Evolutionary conservation across 1,139 yeast genomes (phyloP), one percentile per base, ranked within the genome.

Genomic region (Scheffersomyces cryptocercus): DNA sequence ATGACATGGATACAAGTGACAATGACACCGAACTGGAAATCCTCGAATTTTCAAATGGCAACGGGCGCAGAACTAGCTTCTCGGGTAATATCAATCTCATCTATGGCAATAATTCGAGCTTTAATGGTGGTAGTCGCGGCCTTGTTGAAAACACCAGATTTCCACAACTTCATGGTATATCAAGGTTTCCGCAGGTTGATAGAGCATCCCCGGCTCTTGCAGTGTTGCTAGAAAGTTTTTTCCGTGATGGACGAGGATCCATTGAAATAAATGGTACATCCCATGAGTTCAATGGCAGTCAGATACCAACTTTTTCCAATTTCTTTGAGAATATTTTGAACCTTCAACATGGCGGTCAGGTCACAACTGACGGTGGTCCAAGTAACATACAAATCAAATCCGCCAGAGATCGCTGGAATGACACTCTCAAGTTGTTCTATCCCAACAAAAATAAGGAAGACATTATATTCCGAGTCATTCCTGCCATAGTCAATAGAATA

Each of bases 401-500:
- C 0, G 82, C 91, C 0, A 56, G 67, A 10, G 85, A 85, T 44
- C 74, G 96, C 52, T 89, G 96, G 95, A 66, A 65, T 35, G 89
- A 86, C 39, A 71, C 79, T 8, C 67, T 77, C 41, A 67, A 72
- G 32, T 66, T 80, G 64, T 78, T 79, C 50, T 75, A 74, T 51
- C 35, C 38, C 8, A 75, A 73, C 12, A 70, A 69, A 30, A 65
- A 65, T 12, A 65, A 65, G 35, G 74, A 73, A 26, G 70, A 66
- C 11, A 63, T 69, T 39, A 64, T 75, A 7, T 54, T 68, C 43
- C 67, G 81, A 43, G 65, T 81, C n/a, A 57, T 77, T 14, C 80
- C 83, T 0, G 65, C 68, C 0, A 75, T 88, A 33, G 62, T 84
- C 26, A 78, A 79, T 46, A 62, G 72, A 20, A 67, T 87, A 15